Evolutionary conservation across 805 yeast species (phyloP).

Genomic region (Candida nanaspora): DNA sequence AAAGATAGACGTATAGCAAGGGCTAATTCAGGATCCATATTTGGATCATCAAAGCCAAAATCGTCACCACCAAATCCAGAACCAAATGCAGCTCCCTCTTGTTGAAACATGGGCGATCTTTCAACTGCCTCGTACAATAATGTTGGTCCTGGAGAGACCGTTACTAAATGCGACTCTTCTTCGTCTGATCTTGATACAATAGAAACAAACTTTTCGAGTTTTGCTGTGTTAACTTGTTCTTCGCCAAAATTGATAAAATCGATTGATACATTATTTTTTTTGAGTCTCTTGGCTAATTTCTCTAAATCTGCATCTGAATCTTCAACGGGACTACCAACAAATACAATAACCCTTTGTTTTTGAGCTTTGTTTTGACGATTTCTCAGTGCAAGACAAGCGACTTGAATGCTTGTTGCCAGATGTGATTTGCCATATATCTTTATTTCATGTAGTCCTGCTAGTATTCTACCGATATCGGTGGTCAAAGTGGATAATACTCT

Average conservation of each 20-base stretch:
- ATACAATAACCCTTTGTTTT: slow-evolving; percentile 81
- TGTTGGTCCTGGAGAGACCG: slow-evolving; percentile 84
- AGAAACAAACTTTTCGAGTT: slow-evolving; percentile 71
- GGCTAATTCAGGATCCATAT: slow-evolving; percentile 95
- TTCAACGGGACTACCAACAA: slow-evolving; percentile 79
- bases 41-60: slow-evolving; percentile 73
- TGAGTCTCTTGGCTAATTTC: slow-evolving; percentile 83
- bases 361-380: slow-evolving; percentile 94
- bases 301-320: slow-evolving; percentile 68
- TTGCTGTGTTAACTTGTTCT: slow-evolving; percentile 64
- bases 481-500: slow-evolving; percentile 86
- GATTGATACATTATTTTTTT: slow-evolving; percentile 85
- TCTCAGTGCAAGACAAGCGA: slow-evolving; percentile 87
- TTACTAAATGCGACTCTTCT: slow-evolving; percentile 68
- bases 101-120: slow-evolving; percentile 64
- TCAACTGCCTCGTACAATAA: slow-evolving; percentile 76
- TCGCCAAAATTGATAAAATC: slow-evolving; percentile 93
- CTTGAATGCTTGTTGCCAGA: slow-evolving; percentile 80
- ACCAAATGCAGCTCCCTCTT: slow-evolving; percentile 50
- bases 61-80: slow-evolving; percentile 32
- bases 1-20: slow-evolving; percentile 89
- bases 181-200: slow-evolving; percentile 72
- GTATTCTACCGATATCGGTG: slow-evolving; percentile 75
- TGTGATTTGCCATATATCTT: slow-evolving; percentile 61
- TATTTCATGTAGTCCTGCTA: slow-evolving; percentile 77